Base-by-base conservation (phyloP, 345 rosid genomes). In the Aurinia saxatilis region DNA sequence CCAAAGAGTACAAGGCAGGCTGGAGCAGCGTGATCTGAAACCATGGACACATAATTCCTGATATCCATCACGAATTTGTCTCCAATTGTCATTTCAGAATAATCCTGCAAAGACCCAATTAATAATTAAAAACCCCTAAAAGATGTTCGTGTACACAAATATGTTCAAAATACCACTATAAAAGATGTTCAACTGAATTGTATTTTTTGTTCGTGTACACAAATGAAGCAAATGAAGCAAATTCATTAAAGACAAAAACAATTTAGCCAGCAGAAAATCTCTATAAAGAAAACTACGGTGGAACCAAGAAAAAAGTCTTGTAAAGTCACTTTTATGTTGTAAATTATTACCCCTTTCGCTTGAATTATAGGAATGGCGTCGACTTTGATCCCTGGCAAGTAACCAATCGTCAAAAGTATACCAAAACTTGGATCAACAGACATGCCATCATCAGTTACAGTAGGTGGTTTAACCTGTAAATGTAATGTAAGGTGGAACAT, bases 321-420 rank as follows among this genome's bases (percentile, higher is more conserved):
- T 31, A 27, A n/a, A n/a, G n/a, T n/a, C n/a, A 21, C 10, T 46
- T 3, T 40, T 23, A 8, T 34, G 36, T 25, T 31, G 30, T 39
- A 74, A 15, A 38, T 50, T 17, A 12, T 58, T 69, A 85, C 90
- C 88, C 56, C 68, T 12, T 23, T 19, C 1, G 34, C 61, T 45
- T 31, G 66, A 36, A 74, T 23, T 27, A 77, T 64, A 10, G 95
- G 86, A 72, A 92, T 70, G 38, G 57, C 86, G 13, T 84, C 90
- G 36, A 86, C 98, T 75, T 81, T 83, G 11, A 86, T 53, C 68
- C 98, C 98, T 2, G 98, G 98, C 13, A 88, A 37, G 73, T 72
- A 89, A 33, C 95, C 96, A 29, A 91, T 75, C 0, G 93, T 84
- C 79, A 92, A 67, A 21, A 75, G 60, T 12, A 86, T 71, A 53